A percentile compares a stretch with the other conserved stretches of the same genome.
phyloP scores from a whole-genome alignment of 257 asterid species.

The Primulina tabacum region DNA sequence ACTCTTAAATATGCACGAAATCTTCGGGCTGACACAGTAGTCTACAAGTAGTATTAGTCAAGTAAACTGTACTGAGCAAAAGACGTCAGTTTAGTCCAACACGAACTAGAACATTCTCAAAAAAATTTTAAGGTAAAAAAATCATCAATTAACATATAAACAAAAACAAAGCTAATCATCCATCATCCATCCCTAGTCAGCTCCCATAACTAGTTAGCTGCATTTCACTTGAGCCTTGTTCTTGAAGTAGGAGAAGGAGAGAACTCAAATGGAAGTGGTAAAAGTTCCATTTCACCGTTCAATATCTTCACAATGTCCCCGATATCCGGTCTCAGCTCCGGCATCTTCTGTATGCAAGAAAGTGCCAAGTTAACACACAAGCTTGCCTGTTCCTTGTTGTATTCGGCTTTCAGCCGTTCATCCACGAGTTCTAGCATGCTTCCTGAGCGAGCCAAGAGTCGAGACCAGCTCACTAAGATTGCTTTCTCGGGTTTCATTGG shows the following conservation, averaged over 20 bases:
- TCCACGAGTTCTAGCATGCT: conserved; percentile 72
- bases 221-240: conserved; percentile 42
- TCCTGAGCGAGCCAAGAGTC: conserved; percentile 70
- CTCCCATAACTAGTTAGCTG: conserved; percentile 24
- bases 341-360: conserved; percentile 82
- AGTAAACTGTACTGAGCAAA: no score
- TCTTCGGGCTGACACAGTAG: no score
- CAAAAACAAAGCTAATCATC: neutral
- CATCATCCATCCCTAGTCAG: neutral
- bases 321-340: conserved; percentile 79
- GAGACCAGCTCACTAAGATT: conserved; percentile 80
- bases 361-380: conserved; percentile 81
- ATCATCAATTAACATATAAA: neutral
- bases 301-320: conserved; percentile 72
- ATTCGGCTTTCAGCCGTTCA: conserved; percentile 53
- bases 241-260: conserved; percentile 93
- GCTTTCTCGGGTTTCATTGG: conserved; percentile 95
- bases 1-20: no score
- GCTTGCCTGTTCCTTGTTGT: conserved; percentile 61
- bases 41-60: no score
- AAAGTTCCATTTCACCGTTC: conserved; percentile 83
- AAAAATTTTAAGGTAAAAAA: no score
- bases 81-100: no score
- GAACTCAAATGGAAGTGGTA: conserved; percentile 65
- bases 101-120: no score